A percentile compares a stretch with the other conserved stretches of the same genome.
These are phyloP conservation scores for Penicillium sp. DNA, from an alignment of 2,329 filamentous ascomycete genomes.

Conservation along the genomic window DNA sequence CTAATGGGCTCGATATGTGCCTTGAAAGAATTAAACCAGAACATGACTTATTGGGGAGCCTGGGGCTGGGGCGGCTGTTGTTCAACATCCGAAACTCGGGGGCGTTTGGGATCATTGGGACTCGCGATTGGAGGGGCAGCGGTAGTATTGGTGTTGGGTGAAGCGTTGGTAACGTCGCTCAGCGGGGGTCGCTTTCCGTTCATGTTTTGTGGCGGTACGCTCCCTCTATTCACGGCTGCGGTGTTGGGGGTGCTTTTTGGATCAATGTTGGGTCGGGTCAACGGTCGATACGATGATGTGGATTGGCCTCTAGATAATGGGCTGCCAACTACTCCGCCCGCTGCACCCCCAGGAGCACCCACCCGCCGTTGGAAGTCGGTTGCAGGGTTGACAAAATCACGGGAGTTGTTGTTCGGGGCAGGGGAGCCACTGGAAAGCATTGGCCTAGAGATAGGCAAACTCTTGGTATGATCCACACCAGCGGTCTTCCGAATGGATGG, in stretches of 20 bases:
- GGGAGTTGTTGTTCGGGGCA: slow-evolving; percentile 34
- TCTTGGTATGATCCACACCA: slow-evolving; percentile 80
- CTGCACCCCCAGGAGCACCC: slow-evolving; percentile 35
- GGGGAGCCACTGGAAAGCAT: slow-evolving; percentile 38
- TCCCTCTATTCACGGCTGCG: slow-evolving; percentile 22
- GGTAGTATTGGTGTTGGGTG: slow-evolving; percentile 21
- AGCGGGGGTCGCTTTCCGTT: slow-evolving; percentile 50
- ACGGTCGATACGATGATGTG: slow-evolving; percentile 49
- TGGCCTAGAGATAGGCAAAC: slow-evolving; percentile 68
- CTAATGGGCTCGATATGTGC: not conserved
- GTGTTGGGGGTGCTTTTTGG: slow-evolving; percentile 26
- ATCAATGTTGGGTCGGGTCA: slow-evolving; percentile 47
- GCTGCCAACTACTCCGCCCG: slow-evolving; percentile 30
- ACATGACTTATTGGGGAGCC: not conserved
- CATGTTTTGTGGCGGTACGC: slow-evolving; percentile 34
- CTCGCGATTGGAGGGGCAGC: slow-evolving; percentile 29
- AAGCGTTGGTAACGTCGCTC: slow-evolving; percentile 50
- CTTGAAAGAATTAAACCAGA: not conserved
- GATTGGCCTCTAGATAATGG: slow-evolving; percentile 40
- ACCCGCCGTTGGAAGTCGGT: slow-evolving; percentile 40
- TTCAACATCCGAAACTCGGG: slow-evolving; percentile 28
- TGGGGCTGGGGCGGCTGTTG: slow-evolving; percentile 1
- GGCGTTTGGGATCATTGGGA: slow-evolving; percentile 38
- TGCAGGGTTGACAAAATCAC: slow-evolving; percentile 43
- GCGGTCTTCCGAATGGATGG: slow-evolving; percentile 89